These are phyloP conservation scores for Epichloe sylvatica DNA, from an alignment of 2,329 filamentous ascomycete genomes.

Conservation along the genomic window DNA sequence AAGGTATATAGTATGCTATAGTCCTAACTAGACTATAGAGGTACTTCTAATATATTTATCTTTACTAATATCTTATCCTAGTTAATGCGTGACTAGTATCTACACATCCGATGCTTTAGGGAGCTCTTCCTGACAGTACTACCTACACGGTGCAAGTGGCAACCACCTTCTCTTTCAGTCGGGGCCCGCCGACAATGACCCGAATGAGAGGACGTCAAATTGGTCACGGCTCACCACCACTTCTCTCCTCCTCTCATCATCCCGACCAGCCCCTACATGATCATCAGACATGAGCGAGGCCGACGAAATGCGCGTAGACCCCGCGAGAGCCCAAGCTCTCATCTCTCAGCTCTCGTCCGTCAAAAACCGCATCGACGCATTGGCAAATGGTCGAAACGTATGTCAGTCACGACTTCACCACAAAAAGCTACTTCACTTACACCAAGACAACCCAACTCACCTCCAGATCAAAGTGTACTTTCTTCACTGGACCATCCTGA, in stretches of 20 bases:
- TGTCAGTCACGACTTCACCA: constrained; percentile 12
- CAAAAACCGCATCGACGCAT: constrained; percentile 40
- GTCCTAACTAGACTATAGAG: too few relatives aligned
- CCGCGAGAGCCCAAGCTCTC: constrained; percentile 47
- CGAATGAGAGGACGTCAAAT: not conserved
- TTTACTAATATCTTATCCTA: too few relatives aligned
- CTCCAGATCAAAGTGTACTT: not conserved
- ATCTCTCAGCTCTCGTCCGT: constrained; percentile 48
- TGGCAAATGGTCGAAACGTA: constrained; percentile 40
- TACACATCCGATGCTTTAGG: too few relatives aligned
- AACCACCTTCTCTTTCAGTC: too few relatives aligned
- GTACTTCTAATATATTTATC: too few relatives aligned
- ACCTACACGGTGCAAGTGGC: too few relatives aligned
- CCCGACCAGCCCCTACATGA: not conserved
- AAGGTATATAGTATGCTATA: too few relatives aligned
- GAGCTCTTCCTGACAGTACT: too few relatives aligned
- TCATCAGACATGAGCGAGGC: constrained; percentile 27
- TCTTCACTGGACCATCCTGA: not conserved
- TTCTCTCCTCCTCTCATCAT: not conserved
- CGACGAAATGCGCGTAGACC: constrained; percentile 47
- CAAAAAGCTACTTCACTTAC: not conserved
- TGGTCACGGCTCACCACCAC: not conserved
- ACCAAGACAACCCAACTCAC: not conserved
- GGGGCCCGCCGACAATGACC: constrained; percentile 3
- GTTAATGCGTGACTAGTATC: too few relatives aligned